Conservation (phyloP, 108 stramenopile genomes). For the Aurantiochytrium sp. region DNA sequence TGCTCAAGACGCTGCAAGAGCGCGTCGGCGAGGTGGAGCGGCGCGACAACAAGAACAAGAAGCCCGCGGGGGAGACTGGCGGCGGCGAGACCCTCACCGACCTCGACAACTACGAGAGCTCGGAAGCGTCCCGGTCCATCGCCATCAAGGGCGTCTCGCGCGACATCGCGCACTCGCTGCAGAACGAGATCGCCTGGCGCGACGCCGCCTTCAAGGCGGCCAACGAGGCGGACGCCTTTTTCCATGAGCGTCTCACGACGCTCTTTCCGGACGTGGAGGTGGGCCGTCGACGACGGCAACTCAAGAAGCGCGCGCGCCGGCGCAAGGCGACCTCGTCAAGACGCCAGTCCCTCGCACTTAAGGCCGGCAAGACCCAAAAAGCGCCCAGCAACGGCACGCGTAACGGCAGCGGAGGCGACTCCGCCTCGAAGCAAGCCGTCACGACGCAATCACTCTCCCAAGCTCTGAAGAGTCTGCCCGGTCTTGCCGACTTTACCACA, state of each 20-base stretch:
- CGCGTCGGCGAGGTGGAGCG: not conserved
- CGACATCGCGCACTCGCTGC: constrained; percentile 20
- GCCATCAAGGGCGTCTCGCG: not conserved
- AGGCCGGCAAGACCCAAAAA: not conserved
- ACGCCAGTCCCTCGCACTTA: not conserved
- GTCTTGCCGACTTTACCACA: not conserved
- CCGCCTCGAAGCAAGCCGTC: not conserved
- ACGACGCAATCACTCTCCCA: no score
- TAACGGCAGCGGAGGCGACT: not conserved
- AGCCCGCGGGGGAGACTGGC: no score
- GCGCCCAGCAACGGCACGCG: not conserved
- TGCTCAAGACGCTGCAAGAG: not conserved
- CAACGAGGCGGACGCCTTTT: not conserved
- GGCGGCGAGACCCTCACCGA: no score
- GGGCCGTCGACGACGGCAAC: not conserved
- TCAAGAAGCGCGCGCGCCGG: not conserved
- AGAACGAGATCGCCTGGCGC: not conserved
- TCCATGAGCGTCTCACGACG: not conserved
- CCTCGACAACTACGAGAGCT: not conserved
- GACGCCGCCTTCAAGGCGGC: not conserved
- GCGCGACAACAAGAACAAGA: not conserved
- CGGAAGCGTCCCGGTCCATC: not conserved
- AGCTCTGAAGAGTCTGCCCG: not conserved
- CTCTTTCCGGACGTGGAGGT: not conserved
- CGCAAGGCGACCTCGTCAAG: not conserved